Base-by-base conservation (phyloP, 106 monocot species). In the Apostasia shenzhenica region DNA sequence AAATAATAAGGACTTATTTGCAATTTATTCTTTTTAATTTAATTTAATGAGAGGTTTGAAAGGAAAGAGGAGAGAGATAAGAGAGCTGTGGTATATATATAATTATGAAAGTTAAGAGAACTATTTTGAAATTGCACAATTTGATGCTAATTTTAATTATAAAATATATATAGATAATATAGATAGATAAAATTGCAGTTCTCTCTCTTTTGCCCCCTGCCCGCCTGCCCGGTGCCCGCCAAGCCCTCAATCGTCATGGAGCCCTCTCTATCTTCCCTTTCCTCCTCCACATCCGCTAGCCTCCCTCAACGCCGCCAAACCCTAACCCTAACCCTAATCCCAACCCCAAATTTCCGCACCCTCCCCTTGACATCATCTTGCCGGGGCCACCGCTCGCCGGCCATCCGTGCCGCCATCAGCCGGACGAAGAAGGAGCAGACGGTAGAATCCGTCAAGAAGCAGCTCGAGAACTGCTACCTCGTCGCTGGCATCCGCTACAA, bases 381-480 rank as follows among this genome's bases (percentile, higher is more conserved):
- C 13, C 60, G 54, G 6, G 46, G 14, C 6, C 63, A 6, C 26
- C 59, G 9, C 55, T 13, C 45, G 14, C 14, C 66, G 45, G 1
- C 66, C 5, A 79, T 95, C 67, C 91, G 91, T 61, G 88, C 91
- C 76, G 88, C 94, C 76, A 85, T 95, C 78, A 83, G 75, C 73
- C 88, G 94, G 4, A 77, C 81, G 11, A 85, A 83, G 80, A 90
- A 91, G 75, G 94, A 90, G 64, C 79, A 83, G 41, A 86, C 91
- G 2, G 73, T 91, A 42, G 83, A 71, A 39, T 44, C 68, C 44
- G 87, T 94, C 47, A 82, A 78, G 77, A 14, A 71, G 47, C 81
- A 91, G 83, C 85, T 95, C 13, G 88, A 91, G 71, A 80, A 80
- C 65, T 91, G 94, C 81, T 73, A 95, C 83, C 86, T 95, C 69